A percentile compares a stretch with the other conserved stretches of the same genome.
Evolutionary conservation across 257 asterid genomes (phyloP).

Genomic region (Gardenia jasminoides): DNA sequence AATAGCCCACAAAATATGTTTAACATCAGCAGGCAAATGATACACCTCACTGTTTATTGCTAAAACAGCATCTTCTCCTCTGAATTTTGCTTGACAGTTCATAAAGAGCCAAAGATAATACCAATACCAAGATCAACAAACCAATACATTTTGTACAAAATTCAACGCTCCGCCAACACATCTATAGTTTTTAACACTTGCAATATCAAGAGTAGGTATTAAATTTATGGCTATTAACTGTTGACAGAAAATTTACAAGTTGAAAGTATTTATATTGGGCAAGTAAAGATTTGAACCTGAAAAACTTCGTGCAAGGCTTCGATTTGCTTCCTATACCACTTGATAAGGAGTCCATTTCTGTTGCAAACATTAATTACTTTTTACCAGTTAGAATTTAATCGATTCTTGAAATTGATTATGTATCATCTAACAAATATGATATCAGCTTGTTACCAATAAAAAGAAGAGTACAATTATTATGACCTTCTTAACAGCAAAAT

Average conservation of each 20-base stretch:
- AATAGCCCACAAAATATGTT: background rate
- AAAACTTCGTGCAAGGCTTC: constrained; percentile 99
- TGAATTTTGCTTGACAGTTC: background rate
- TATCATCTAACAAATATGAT: constrained; percentile 12
- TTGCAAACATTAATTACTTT: constrained; percentile 80
- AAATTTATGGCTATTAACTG: background rate
- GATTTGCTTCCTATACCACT: constrained; percentile 99
- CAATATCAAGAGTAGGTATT: constrained; percentile 2
- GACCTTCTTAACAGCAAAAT: constrained; percentile 9
- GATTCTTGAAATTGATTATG: constrained; percentile 30
- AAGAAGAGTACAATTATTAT: background rate
- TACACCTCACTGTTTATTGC: background rate
- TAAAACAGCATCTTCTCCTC: background rate
- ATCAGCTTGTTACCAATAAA: constrained; percentile 17
- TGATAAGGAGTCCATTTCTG: constrained; percentile 88
- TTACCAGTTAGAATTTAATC: constrained; percentile 52
- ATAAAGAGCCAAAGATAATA: background rate
- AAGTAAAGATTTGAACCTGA: constrained; percentile 91
- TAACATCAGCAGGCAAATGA: background rate
- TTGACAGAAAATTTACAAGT: constrained; percentile 9
- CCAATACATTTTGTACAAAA: background rate
- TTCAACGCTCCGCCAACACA: background rate
- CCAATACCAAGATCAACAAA: background rate
- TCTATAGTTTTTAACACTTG: background rate
- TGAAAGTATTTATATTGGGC: constrained; percentile 32